phyloP scores from a whole-genome alignment of 2,329 filamentous ascomycete genomes.

The Aurifilum marmelostoma region DNA sequence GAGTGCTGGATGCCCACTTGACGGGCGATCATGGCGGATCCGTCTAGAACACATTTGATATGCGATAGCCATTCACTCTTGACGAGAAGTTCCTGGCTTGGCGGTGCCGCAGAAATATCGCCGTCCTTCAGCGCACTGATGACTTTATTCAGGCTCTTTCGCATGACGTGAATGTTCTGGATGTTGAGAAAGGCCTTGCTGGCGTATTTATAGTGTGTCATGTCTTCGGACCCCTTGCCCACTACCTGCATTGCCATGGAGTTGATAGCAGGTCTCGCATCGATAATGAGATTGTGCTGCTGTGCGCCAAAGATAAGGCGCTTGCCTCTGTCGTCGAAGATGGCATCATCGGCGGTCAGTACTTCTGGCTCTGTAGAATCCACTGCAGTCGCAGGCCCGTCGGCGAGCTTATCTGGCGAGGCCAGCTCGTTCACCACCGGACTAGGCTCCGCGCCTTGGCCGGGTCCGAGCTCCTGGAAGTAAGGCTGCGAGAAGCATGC shows the following conservation, averaged over 20 bases:
- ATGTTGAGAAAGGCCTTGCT: constrained; percentile 93
- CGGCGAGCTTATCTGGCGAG: constrained; percentile 58
- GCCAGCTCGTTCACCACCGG: constrained; percentile 57
- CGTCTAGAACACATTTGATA: constrained; percentile 81
- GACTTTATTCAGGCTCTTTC: constrained; percentile 84
- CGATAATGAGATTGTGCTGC: constrained; percentile 91
- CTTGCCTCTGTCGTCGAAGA: constrained; percentile 62
- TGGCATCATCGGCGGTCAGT: constrained; percentile 54
- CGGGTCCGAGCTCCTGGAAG: constrained; percentile 43
- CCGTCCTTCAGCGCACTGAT: constrained; percentile 91
- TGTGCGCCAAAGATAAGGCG: constrained; percentile 85
- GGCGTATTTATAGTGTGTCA: constrained; percentile 94
- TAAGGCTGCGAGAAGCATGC: constrained; percentile 84
- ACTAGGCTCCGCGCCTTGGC: constrained; percentile 42
- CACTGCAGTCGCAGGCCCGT: constrained; percentile 52
- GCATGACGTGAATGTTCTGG: constrained; percentile 98
- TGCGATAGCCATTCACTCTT: constrained; percentile 93
- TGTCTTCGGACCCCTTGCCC: constrained; percentile 93
- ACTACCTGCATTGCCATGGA: constrained; percentile 92
- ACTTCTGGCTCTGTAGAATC: constrained; percentile 67
- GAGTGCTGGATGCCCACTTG: constrained; percentile 92
- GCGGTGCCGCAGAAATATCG: constrained; percentile 80
- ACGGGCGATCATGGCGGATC: constrained; percentile 79
- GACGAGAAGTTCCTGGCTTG: constrained; percentile 77
- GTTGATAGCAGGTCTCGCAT: constrained; percentile 92